phyloP scores from a whole-genome alignment of 2,329 filamentous ascomycete genomes.

The Claviceps monticola region DNA sequence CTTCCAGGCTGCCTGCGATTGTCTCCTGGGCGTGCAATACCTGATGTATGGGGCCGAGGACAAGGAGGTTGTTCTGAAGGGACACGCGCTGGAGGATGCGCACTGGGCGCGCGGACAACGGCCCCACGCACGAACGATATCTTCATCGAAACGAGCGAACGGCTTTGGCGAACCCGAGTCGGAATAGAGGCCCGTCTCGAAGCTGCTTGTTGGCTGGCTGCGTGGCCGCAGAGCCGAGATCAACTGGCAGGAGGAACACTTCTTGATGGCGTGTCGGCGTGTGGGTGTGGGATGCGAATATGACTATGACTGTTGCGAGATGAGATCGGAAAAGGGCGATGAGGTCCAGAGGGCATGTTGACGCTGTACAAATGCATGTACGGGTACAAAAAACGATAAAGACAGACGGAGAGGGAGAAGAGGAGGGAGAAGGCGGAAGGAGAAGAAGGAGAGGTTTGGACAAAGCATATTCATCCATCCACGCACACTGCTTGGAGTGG shows the following conservation, averaged over 20 bases:
- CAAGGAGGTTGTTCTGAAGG: conserved; percentile 20
- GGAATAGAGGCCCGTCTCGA: conserved; percentile 11
- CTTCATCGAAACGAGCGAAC: conserved; percentile 25
- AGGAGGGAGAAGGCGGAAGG: neutral
- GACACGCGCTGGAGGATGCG: conserved; percentile 22
- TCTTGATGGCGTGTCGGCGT: neutral
- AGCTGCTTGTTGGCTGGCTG: conserved; percentile 5
- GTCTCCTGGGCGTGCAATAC: conserved; percentile 62
- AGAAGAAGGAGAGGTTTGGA: neutral
- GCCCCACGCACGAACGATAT: conserved; percentile 16
- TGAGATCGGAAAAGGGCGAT: neutral
- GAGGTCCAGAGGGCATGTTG: neutral
- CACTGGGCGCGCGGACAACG: conserved; percentile 17
- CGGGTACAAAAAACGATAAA: neutral
- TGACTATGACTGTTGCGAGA: neutral
- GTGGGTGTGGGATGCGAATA: neutral
- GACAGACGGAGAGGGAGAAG: neutral
- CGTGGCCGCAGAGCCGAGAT: neutral
- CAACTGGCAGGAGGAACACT: neutral
- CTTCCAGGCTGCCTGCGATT: conserved; percentile 68
- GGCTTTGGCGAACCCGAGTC: conserved; percentile 21
- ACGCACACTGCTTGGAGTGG: neutral
- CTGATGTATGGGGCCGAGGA: conserved; percentile 49
- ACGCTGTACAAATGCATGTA: too few relatives aligned
- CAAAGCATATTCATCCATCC: conserved; percentile 4